A percentile compares a stretch with the other conserved stretches of the same genome.
Conservation (phyloP, 2,329 filamentous ascomycete species). For the Teratosphaeria nubilosa region DNA sequence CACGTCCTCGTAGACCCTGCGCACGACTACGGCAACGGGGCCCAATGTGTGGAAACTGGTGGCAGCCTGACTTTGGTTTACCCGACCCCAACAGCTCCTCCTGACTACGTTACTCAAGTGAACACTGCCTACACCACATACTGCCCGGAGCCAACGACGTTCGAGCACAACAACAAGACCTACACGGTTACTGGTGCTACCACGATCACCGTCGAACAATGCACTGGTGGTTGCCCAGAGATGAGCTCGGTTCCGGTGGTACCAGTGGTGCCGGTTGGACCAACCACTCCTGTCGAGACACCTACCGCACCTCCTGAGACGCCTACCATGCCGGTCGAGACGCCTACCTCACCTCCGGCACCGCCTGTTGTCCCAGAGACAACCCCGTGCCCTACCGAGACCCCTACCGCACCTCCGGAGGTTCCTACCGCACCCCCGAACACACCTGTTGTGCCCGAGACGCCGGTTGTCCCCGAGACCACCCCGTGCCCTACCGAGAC, state of each 20-base stretch:
- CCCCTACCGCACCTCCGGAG: too few relatives aligned
- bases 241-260: neutral
- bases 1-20: neutral
- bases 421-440: too few relatives aligned
- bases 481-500: neutral
- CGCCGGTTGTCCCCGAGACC: neutral
- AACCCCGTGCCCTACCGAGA: neutral
- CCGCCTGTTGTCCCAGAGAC: neutral
- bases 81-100: neutral
- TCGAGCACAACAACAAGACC: neutral
- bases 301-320: neutral
- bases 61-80: neutral
- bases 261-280: neutral
- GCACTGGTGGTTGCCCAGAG: neutral
- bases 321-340: neutral
- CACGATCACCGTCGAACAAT: neutral
- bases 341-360: too few relatives aligned
- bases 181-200: neutral
- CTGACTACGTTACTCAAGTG: neutral
- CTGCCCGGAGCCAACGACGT: neutral
- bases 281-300: neutral
- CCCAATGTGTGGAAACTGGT: neutral
- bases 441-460: neutral
- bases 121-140: neutral
- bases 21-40: neutral